phyloP scores from a whole-genome alignment of 345 rosid genomes.

The Gynandropsis gynandra region DNA sequence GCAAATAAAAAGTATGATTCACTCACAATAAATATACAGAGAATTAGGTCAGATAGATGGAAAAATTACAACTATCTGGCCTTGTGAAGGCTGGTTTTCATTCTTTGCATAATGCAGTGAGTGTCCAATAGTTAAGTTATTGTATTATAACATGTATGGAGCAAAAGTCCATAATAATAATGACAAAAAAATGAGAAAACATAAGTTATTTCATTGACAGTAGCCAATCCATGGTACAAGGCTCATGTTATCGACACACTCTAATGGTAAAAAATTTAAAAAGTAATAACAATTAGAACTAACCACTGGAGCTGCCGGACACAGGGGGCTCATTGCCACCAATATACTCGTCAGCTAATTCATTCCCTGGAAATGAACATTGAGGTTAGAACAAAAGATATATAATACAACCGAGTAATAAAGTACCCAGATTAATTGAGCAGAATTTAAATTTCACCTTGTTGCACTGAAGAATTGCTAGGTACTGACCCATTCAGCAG shows the following conservation, averaged over 20 bases:
- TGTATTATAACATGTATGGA: too few relatives aligned
- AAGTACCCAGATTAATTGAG: too few relatives aligned
- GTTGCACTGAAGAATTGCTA: conserved; percentile 70
- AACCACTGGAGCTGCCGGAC: conserved; percentile 55
- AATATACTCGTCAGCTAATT: conserved; percentile 64
- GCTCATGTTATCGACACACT: too few relatives aligned
- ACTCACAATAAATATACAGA: too few relatives aligned
- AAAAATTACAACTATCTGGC: too few relatives aligned
- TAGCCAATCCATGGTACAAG: neutral
- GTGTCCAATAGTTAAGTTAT: too few relatives aligned
- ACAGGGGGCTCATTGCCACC: conserved; percentile 82
- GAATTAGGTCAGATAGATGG: too few relatives aligned
- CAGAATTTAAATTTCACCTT: conserved; percentile 48
- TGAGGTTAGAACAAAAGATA: neutral
- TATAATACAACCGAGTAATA: too few relatives aligned
- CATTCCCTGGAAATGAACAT: conserved; percentile 46
- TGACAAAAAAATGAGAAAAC: too few relatives aligned
- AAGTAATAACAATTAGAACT: conserved; percentile 12
- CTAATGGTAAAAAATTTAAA: conserved; percentile 3
- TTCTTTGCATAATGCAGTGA: neutral
- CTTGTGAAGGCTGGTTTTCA: too few relatives aligned
- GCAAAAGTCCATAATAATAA: conserved; percentile 1
- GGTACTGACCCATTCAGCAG: conserved; percentile 54
- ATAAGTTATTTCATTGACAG: neutral
- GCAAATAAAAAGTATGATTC: too few relatives aligned